A percentile compares a stretch with the other conserved stretches of the same genome.
These are phyloP conservation scores for Trichoderma hamatum DNA, from an alignment of 2,329 filamentous ascomycete species.

Conservation along the genomic window DNA sequence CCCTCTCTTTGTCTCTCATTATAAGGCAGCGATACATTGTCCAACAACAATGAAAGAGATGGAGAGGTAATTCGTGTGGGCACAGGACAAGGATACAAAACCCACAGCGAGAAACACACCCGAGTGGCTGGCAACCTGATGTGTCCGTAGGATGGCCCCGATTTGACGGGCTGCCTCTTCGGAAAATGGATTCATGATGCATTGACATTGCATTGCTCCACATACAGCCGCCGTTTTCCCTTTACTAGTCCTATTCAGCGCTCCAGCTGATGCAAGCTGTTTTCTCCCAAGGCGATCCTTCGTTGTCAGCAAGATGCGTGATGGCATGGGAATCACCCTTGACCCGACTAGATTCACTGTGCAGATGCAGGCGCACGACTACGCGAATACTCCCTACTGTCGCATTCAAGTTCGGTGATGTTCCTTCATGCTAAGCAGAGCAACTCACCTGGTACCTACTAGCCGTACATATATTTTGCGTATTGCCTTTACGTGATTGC, in stretches of 20 bases:
- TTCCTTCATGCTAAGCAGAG: background rate
- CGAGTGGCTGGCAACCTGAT: background rate
- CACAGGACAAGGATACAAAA: background rate
- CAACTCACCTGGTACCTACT: background rate
- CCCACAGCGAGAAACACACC: background rate
- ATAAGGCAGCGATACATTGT: conserved; percentile 7
- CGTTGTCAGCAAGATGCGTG: background rate
- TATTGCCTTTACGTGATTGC: background rate
- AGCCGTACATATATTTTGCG: background rate
- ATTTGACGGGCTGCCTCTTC: background rate
- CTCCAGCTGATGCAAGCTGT: conserved; percentile 9
- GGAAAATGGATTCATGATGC: conserved; percentile 12
- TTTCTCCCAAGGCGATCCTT: background rate
- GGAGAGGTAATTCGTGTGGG: background rate
- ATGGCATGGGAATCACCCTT: background rate
- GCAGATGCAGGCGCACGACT: background rate
- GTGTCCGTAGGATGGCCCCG: background rate
- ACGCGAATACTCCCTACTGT: background rate
- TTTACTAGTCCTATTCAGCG: background rate
- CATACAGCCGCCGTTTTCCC: background rate
- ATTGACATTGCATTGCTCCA: background rate
- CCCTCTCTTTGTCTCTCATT: background rate
- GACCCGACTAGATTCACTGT: background rate
- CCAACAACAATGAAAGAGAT: background rate
- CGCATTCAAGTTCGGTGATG: background rate